phyloP scores from a whole-genome alignment of 192 early-diverging fungal genomes.

The Coemansia erecta region DNA sequence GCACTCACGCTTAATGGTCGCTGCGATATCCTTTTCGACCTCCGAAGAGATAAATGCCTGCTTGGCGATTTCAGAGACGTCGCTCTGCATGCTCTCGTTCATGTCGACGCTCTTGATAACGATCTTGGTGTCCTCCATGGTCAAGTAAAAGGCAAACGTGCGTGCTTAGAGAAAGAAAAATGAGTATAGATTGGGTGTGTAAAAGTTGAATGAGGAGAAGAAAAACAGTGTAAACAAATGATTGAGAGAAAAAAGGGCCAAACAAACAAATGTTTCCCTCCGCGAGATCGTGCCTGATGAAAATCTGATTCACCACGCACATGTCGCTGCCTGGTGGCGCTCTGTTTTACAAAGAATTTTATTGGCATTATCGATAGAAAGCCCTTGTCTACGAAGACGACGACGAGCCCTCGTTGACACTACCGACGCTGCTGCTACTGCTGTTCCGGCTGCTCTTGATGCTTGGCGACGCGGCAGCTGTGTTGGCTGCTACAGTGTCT shows the following conservation, averaged over 20 bases:
- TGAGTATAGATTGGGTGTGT: background rate
- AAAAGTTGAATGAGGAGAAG: background rate
- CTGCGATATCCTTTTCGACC: constrained; percentile 98
- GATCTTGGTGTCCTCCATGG: constrained; percentile 71
- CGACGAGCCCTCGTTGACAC: background rate
- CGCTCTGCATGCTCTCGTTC: constrained; percentile 93
- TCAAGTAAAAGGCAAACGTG: background rate
- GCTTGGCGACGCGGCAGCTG: constrained; percentile 3
- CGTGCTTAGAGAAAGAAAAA: constrained; percentile 10
- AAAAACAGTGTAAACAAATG: constrained; percentile 10
- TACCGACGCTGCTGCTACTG: background rate
- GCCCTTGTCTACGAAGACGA: background rate
- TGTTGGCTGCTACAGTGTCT: background rate
- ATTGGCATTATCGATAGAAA: background rate
- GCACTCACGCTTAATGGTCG: constrained; percentile 96
- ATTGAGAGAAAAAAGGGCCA: background rate
- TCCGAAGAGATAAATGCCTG: constrained; percentile 89
- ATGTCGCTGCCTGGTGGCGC: no score
- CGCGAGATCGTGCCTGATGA: no score
- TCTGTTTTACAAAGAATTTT: no score
- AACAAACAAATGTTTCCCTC: no score
- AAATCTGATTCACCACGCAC: no score
- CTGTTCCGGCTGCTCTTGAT: background rate
- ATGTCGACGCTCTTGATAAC: constrained; percentile 99
- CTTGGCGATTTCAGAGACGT: constrained; percentile 83